phyloP scores from a whole-genome alignment of 2,329 filamentous ascomycete species.

The Penicillium sp. region DNA sequence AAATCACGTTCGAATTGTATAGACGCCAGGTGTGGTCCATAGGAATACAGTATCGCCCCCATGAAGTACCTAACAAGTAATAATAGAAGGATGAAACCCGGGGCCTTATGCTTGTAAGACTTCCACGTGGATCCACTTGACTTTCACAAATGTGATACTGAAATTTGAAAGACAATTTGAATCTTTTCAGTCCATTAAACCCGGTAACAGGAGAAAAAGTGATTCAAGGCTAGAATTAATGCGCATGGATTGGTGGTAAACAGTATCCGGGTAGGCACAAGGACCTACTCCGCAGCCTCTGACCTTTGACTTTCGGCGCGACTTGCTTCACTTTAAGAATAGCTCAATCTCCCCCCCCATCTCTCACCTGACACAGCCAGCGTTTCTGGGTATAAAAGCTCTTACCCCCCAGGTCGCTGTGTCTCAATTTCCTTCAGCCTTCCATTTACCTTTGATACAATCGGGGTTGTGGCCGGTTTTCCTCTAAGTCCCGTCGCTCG shows the following conservation, averaged over 20 bases:
- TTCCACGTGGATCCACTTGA: not conserved
- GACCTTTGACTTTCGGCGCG: conserved; percentile 13
- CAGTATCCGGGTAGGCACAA: conserved; percentile 1
- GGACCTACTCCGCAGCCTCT: conserved; percentile 12
- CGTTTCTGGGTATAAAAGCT: conserved; percentile 3
- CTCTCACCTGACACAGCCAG: conserved; percentile 11
- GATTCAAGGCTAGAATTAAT: not conserved
- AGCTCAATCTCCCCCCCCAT: conserved; percentile 1
- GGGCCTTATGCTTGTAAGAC: not conserved
- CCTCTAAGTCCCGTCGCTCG: conserved; percentile 6
- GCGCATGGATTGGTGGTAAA: not conserved
- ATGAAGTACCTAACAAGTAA: not conserved
- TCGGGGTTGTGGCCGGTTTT: not conserved
- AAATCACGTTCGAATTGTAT: not conserved
- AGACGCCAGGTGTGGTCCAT: not conserved
- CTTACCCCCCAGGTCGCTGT: not conserved
- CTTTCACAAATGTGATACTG: not conserved
- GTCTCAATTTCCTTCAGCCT: not conserved
- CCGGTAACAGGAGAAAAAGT: not conserved
- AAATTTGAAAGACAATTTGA: not conserved
- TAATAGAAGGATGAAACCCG: not conserved
- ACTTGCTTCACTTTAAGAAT: conserved; percentile 3
- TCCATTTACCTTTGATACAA: not conserved
- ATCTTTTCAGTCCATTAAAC: too few relatives aligned
- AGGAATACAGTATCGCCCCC: not conserved